phyloP scores from a whole-genome alignment of 2,329 filamentous ascomycete species.

The Ascochyta clinopodiicola region DNA sequence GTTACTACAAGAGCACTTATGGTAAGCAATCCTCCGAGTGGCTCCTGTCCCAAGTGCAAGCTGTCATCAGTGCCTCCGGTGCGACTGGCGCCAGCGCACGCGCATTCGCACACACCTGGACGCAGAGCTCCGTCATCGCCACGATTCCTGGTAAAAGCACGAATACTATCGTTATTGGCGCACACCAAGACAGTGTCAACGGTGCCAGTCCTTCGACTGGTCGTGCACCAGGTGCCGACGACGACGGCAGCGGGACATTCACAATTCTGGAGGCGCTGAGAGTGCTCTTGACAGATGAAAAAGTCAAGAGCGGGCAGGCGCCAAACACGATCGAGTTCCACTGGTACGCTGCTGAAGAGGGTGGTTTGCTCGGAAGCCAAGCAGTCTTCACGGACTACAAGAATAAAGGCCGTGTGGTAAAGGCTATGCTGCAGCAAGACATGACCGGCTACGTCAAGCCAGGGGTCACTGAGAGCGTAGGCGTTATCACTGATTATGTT shows the following conservation, averaged over 20 bases:
- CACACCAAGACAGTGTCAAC: slow-evolving; percentile 94
- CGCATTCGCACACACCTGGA: slow-evolving; percentile 72
- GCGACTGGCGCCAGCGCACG: slow-evolving; percentile 73
- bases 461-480: slow-evolving; percentile 80
- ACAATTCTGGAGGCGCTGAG: slow-evolving; percentile 91
- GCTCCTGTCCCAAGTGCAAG: slow-evolving; percentile 76
- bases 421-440: slow-evolving; percentile 97
- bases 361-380: slow-evolving; percentile 82
- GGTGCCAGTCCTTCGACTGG: slow-evolving; percentile 81
- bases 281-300: slow-evolving; percentile 72
- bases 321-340: slow-evolving; percentile 93
- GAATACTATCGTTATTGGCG: slow-evolving; percentile 83
- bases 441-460: slow-evolving; percentile 85
- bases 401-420: slow-evolving; percentile 74
- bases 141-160: slow-evolving; percentile 84
- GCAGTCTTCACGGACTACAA: slow-evolving; percentile 84
- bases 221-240: slow-evolving; percentile 86
- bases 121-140: slow-evolving; percentile 86
- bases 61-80: slow-evolving; percentile 72
- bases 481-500: slow-evolving; percentile 90
- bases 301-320: slow-evolving; percentile 72
- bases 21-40: slow-evolving; percentile 85
- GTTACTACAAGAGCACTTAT: slow-evolving; percentile 32
- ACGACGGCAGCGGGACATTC: slow-evolving; percentile 88
- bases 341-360: slow-evolving; percentile 92